Evolutionary conservation across 352 stramenopile genomes (phyloP).

Genomic region (Globisporangium apiculatum): DNA sequence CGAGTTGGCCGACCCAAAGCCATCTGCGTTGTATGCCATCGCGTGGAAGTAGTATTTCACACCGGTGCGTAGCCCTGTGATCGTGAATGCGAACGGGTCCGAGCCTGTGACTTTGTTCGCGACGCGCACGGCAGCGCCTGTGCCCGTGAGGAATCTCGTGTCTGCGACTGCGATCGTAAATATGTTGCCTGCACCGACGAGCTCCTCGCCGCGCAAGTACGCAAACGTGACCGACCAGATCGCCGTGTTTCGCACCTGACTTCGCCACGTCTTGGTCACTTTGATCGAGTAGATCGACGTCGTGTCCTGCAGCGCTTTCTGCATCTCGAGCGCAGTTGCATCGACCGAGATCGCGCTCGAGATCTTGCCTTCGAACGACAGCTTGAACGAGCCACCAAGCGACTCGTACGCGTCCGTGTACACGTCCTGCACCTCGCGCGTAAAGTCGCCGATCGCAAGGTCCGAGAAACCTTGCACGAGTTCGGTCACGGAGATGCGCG

Average conservation of each 20-base stretch:
- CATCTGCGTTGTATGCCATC: conserved; percentile 78
- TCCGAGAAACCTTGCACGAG: conserved; percentile 72
- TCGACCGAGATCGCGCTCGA: conserved; percentile 65
- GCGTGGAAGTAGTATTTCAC: conserved; percentile 68
- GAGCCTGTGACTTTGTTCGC: conserved; percentile 88
- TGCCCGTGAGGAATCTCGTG: conserved; percentile 44
- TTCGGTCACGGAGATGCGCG: conserved; percentile 76
- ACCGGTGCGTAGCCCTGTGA: conserved; percentile 45
- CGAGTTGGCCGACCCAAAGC: conserved; percentile 54
- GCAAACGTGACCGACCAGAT: conserved; percentile 94
- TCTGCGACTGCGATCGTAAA: conserved; percentile 65
- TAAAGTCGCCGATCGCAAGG: conserved; percentile 90
- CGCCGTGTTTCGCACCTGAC: conserved; percentile 40
- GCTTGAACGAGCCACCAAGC: conserved; percentile 77
- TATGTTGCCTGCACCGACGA: conserved; percentile 89
- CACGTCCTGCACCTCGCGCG: conserved; percentile 91
- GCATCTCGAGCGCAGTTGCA: conserved; percentile 83
- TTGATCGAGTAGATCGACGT: conserved; percentile 85
- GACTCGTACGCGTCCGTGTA: conserved; percentile 45
- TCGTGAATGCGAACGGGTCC: conserved; percentile 74
- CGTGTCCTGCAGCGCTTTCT: conserved; percentile 60
- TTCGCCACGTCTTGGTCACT: conserved; percentile 38
- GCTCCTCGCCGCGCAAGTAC: conserved; percentile 87
- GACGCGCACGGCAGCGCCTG: conserved; percentile 49
- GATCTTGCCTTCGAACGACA: conserved; percentile 87